Conservation (phyloP, 257 asterid species). For the Solanum okadae region DNA sequence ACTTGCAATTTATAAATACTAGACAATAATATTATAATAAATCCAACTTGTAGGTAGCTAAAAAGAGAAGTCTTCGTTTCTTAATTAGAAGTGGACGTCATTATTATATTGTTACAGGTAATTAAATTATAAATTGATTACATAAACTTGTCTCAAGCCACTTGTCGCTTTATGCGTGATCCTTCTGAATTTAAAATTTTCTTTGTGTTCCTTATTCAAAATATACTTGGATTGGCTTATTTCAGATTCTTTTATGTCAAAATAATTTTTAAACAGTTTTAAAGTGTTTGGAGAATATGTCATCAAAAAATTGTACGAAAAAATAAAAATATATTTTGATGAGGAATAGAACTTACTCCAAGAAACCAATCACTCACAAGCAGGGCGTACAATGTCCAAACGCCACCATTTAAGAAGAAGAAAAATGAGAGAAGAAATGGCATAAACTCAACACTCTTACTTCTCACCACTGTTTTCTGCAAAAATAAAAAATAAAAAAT, state of each 20-base stretch:
- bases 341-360: slow-evolving; percentile 38
- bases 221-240: not conserved
- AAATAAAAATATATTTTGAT: not conserved
- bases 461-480: slow-evolving; percentile 63
- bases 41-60: not conserved
- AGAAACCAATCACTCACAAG: slow-evolving; percentile 66
- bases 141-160: not conserved
- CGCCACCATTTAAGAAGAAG: slow-evolving; percentile 64
- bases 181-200: not conserved
- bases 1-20: not conserved
- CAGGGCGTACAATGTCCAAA: slow-evolving; percentile 73
- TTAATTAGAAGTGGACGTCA: not conserved
- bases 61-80: not conserved
- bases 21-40: not conserved
- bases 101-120: not conserved
- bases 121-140: not conserved
- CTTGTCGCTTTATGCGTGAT: not conserved
- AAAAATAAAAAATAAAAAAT: not conserved
- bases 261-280: too few relatives aligned
- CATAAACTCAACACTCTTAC: slow-evolving; percentile 73
- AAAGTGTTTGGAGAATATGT: not conserved
- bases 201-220: not conserved
- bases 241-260: not conserved
- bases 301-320: not conserved
- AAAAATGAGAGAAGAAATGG: slow-evolving; percentile 71